Base-by-base conservation (phyloP, 192 early-diverging fungal species). In the Lobosporangium transversale region DNA sequence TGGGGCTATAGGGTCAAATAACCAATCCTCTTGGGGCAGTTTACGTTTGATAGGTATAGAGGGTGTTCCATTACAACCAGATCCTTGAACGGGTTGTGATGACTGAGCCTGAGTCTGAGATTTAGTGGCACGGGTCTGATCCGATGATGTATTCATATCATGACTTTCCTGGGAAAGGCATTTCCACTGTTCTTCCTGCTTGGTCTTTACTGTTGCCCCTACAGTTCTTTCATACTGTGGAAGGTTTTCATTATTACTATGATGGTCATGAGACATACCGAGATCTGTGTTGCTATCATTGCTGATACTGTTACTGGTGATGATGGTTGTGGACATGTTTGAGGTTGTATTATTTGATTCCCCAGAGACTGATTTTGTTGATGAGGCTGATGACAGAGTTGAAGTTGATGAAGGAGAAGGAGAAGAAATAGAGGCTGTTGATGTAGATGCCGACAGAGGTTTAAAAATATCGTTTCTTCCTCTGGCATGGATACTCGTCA, bases 401-500 rank as follows among this genome's bases (percentile, higher is more conserved):
- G 23, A 12, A 26, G n/a, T 50, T 24, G 21, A 3, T 10, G 48
- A 1, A 11, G 12, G n/a, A n/a, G n/a, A n/a, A n/a, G n/a, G n/a
- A n/a, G n/a, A n/a, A n/a, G n/a, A n/a, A n/a, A n/a, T n/a, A n/a
- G n/a, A n/a, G n/a, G n/a, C n/a, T n/a, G n/a, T n/a, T n/a, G n/a
- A n/a, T n/a, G n/a, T n/a, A n/a, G n/a, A 5, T 54, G 55, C 14
- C 32, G 51, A 30, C 29, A 14, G 51, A 26, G 17, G 6, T 17
- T 37, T 23, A 52, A 10, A 30, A 69, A 69, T 7, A 45, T 7
- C 26, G 45, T 51, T 29, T 59, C 47, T 0, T 44, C 67, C n/a
- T n/a, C 48, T 60, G 4, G 94, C 96, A 58, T 98, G 95, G 24
- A 98, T 88, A 6, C 73, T 61, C 2, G 96, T 97, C 78, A 92